These are phyloP conservation scores for Teunomyces barrocoloradensis DNA, from an alignment of 805 yeast genomes.

Conservation along the genomic window DNA sequence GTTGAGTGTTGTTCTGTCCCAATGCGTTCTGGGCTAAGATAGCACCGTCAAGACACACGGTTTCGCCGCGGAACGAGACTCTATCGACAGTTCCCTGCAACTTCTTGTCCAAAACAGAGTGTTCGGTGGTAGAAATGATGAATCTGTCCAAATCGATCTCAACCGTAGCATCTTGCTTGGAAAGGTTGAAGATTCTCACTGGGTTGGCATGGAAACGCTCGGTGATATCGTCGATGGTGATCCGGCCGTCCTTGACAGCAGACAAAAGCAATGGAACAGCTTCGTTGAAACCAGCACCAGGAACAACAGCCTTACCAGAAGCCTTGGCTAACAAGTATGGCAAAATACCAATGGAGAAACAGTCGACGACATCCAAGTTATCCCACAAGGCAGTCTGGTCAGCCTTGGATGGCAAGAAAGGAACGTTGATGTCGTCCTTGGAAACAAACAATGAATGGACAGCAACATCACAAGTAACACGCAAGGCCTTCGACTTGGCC, in stretches of 20 bases:
- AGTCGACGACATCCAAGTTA: conserved; percentile 68
- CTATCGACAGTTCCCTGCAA: conserved; percentile 85
- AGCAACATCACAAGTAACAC: conserved; percentile 87
- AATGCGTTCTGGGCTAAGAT: conserved; percentile 56
- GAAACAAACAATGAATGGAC: conserved; percentile 76
- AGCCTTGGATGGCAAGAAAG: conserved; percentile 72
- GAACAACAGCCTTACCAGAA: conserved; percentile 54
- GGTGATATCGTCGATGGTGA: conserved; percentile 71
- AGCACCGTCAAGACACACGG: conserved; percentile 82
- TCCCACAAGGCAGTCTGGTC: conserved; percentile 86
- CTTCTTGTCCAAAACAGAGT: conserved; percentile 43
- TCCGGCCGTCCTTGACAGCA: conserved; percentile 71
- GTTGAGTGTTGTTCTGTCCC: conserved; percentile 54
- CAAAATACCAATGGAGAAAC: conserved; percentile 78
- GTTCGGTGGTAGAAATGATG: conserved; percentile 35
- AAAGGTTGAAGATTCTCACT: conserved; percentile 74
- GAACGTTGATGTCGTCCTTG: conserved; percentile 66
- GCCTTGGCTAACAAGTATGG: conserved; percentile 73
- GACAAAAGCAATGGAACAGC: conserved; percentile 77
- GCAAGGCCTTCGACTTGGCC: conserved; percentile 78
- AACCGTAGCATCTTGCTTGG: conserved; percentile 73
- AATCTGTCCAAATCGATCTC: conserved; percentile 82
- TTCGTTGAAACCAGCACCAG: conserved; percentile 79
- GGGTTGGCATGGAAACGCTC: conserved; percentile 79
- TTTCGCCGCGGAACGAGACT: conserved; percentile 73